Evolutionary conservation across 2,329 filamentous ascomycete genomes (phyloP), one percentile per base, ranked within the genome.

Genomic region (Botrytis tulipae): DNA sequence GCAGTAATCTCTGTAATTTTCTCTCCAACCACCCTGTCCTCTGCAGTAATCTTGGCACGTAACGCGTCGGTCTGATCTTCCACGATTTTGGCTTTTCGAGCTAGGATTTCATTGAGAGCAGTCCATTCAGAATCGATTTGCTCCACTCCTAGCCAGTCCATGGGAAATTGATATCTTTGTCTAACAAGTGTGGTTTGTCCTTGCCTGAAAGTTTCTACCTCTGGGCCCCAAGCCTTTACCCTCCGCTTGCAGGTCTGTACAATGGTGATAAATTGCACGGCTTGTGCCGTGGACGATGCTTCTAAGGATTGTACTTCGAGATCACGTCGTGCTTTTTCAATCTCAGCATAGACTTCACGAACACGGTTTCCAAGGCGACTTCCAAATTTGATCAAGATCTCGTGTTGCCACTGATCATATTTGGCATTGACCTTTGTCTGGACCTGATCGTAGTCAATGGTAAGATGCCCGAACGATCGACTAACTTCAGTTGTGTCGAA

Each of bases 401-500:
- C 96, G 79, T 98, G 94, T 82, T 99, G 96, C 96, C 97, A 99
- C 82, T 98, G 95, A 81, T 99, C 97, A 81, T 99, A 99, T 82
- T 98, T 99, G 79, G 94, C 94, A 80, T 98, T 99, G 82, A 99
- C 96, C 83, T 97, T 98, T 73, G 95, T 94, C 83, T 99, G 97
- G 0, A 99, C 96, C 82, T 99, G 97, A 79, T 98, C 96, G 80
- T 99, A 99, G 82, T 99, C 95, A 80, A 99, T 94, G 6, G 92
- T 94, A 71, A 98, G 90, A 82, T 97, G 95, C 7, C 96, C 96
- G 81, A 99, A 99, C 1, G 92, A 92, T 57, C 93, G 92, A 82
- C 92, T 96, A 76, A 97, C 93, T 81, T 98, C 96, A 14, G 95
- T 97, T 1, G 95, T 99, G 81, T 99, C 96, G 79, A 99, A 99